Conservation (phyloP, 1,284 basidiomycete species). For the Marasmius oreades region DNA sequence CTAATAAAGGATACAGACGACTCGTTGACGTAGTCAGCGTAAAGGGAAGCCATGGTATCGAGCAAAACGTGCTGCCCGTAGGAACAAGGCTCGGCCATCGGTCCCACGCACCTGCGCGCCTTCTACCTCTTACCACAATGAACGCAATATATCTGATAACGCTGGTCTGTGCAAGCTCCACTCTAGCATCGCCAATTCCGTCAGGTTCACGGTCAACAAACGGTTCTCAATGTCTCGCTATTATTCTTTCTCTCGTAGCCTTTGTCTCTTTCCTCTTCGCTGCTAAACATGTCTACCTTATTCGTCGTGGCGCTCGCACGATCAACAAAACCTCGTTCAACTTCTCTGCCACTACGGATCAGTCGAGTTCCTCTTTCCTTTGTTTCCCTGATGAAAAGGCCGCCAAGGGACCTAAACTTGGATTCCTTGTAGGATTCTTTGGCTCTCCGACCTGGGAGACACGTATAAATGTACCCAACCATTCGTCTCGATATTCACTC, state of each 20-base stretch:
- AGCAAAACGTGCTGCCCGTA: too few relatives aligned
- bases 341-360: slow-evolving; percentile 17
- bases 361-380: slow-evolving; percentile 19
- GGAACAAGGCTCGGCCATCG: too few relatives aligned
- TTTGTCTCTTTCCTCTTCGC: slow-evolving; percentile 24
- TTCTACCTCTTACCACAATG: not conserved
- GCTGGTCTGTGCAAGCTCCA: not conserved
- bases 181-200: not conserved
- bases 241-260: slow-evolving; percentile 22
- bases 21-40: slow-evolving; percentile 66
- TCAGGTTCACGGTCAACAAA: slow-evolving; percentile 3
- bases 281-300: slow-evolving; percentile 25
- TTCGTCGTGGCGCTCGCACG: slow-evolving; percentile 19
- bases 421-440: slow-evolving; percentile 40
- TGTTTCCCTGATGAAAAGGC: slow-evolving; percentile 10
- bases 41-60: slow-evolving; percentile 17
- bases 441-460: slow-evolving; percentile 45
- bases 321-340: slow-evolving; percentile 11
- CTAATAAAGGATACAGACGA: slow-evolving; percentile 43
- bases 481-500: slow-evolving; percentile 8
- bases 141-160: not conserved
- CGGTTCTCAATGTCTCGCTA: slow-evolving; percentile 21
- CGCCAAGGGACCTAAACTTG: slow-evolving; percentile 18
- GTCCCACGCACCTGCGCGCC: too few relatives aligned
- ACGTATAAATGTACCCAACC: slow-evolving; percentile 19